These are phyloP conservation scores for Piper betle DNA, from an alignment of 164 flowering plant species.

Conservation along the genomic window DNA sequence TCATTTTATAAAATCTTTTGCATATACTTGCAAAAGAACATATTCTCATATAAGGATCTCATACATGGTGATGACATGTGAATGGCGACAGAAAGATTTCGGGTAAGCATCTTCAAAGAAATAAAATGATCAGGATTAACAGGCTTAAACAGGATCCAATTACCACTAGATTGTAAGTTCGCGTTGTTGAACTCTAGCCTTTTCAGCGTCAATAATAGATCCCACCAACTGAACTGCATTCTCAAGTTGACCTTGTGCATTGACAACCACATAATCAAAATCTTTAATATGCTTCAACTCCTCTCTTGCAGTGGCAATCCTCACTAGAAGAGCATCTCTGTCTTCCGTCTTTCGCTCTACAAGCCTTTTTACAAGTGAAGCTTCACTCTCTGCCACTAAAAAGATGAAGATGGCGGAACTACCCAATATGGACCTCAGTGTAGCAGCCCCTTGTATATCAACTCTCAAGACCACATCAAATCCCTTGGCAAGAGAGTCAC, in stretches of 20 bases:
- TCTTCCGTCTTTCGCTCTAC: constrained; percentile 69
- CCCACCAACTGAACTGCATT: constrained; percentile 48
- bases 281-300: constrained; percentile 55
- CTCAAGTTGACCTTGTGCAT: constrained; percentile 68
- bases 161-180: constrained; percentile 21
- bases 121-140: no score
- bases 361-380: constrained; percentile 55
- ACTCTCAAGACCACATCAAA: constrained; percentile 74
- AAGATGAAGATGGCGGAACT: constrained; percentile 67
- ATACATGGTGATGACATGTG: no score
- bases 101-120: no score
- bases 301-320: constrained; percentile 72
- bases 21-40: no score
- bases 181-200: constrained; percentile 62
- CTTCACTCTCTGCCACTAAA: constrained; percentile 76
- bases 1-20: no score
- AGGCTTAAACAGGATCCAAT: neutral
- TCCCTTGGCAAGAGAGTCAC: constrained; percentile 71
- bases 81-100: no score
- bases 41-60: no score
- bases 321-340: constrained; percentile 47
- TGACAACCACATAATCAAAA: constrained; percentile 90
- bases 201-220: constrained; percentile 83
- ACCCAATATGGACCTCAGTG: constrained; percentile 50
- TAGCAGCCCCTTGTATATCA: constrained; percentile 82